phyloP scores from a whole-genome alignment of 805 yeast genomes.

The Nakazawaea wickerhamii region DNA sequence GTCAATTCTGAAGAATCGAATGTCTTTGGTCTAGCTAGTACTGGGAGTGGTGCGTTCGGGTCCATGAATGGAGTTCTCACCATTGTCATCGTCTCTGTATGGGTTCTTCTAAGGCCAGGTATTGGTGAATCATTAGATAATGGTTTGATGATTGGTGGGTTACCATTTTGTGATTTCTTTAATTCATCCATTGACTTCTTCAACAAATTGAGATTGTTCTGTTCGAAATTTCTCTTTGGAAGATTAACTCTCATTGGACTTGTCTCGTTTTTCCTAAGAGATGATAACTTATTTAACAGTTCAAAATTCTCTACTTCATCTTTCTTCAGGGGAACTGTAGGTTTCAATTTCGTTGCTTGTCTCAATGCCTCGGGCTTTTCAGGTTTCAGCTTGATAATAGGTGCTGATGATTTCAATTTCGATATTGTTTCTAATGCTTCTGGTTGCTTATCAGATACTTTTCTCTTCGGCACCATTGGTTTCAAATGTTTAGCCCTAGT shows the following conservation, averaged over 20 bases:
- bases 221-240: slow-evolving; percentile 9
- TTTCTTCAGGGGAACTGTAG: slow-evolving; percentile 10
- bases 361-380: slow-evolving; percentile 25
- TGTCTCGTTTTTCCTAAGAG: slow-evolving; percentile 2
- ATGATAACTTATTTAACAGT: neutral
- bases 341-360: slow-evolving; percentile 14
- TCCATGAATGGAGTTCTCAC: slow-evolving; percentile 10
- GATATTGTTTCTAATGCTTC: slow-evolving; percentile 16
- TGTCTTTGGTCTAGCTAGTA: slow-evolving; percentile 15
- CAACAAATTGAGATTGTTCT: slow-evolving; percentile 7
- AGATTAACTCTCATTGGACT: neutral
- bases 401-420: slow-evolving; percentile 18
- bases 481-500: slow-evolving; percentile 15
- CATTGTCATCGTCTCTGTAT: slow-evolving; percentile 4
- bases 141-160: too few species aligned
- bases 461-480: slow-evolving; percentile 5
- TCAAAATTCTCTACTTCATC: slow-evolving; percentile 6
- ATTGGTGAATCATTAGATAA: too few species aligned
- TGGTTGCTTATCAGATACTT: slow-evolving; percentile 8
- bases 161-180: neutral
- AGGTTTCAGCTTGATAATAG: slow-evolving; percentile 16
- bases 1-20: slow-evolving; percentile 17
- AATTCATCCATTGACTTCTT: slow-evolving; percentile 9
- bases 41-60: slow-evolving; percentile 8
- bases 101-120: neutral